Evolutionary conservation across 164 flowering plant genomes (phyloP).

Genomic region (Sextonia rubra): DNA sequence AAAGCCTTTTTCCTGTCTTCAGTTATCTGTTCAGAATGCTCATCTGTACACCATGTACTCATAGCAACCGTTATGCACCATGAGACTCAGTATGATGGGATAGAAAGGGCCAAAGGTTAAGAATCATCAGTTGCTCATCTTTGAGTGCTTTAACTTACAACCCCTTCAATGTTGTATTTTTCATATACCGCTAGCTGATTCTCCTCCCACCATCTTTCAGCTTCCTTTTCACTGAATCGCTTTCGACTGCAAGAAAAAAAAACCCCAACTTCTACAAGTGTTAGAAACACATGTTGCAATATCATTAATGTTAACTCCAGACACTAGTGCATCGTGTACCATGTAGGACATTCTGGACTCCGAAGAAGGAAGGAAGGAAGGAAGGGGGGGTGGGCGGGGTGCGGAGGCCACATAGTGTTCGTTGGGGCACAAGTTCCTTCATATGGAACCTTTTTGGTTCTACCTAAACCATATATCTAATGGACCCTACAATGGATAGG

Average conservation of each 20-base stretch:
- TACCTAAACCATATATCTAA: too few relatives aligned
- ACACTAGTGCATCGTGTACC: background rate
- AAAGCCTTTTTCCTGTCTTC: background rate
- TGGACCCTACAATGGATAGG: too few relatives aligned
- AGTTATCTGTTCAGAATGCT: background rate
- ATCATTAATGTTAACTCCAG: background rate
- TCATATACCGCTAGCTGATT: conserved; percentile 46
- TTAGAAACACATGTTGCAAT: background rate
- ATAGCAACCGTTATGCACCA: background rate
- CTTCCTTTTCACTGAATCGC: conserved; percentile 52
- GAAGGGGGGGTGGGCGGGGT: too few relatives aligned
- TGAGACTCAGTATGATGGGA: background rate
- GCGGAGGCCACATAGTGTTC: too few relatives aligned
- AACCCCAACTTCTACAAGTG: background rate
- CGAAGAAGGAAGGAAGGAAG: too few relatives aligned
- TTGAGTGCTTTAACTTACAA: conserved; percentile 18
- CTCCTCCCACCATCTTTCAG: conserved; percentile 65
- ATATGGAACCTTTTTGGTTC: too few relatives aligned
- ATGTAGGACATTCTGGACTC: background rate
- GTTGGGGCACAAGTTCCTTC: too few relatives aligned
- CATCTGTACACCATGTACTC: background rate
- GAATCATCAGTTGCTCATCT: conserved; percentile 12
- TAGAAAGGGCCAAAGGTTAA: background rate
- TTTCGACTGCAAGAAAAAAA: conserved; percentile 44
- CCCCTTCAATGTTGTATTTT: conserved; percentile 40